Evolutionary conservation across 2,329 filamentous ascomycete species (phyloP).

Genomic region (Phialocephala subalpina): DNA sequence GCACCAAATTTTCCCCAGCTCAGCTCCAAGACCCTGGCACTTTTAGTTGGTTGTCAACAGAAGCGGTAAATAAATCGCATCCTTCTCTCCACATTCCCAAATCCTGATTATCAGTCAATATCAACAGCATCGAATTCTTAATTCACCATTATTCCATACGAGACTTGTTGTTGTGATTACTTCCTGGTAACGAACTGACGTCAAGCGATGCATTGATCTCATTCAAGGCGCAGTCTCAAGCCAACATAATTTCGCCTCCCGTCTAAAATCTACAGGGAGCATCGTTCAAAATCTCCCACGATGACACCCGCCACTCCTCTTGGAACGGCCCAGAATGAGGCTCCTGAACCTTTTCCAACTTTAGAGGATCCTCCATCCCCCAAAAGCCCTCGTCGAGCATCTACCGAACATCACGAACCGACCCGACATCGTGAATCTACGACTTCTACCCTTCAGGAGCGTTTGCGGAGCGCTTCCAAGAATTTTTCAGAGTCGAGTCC

Average conservation of each 20-base stretch:
- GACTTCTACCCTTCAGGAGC: slow-evolving; percentile 36
- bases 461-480: slow-evolving; percentile 42
- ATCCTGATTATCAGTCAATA: slow-evolving; percentile 7
- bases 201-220: slow-evolving; percentile 17
- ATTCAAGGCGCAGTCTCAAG: slow-evolving; percentile 10
- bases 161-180: not conserved
- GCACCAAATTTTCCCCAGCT: not conserved
- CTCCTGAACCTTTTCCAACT: slow-evolving; percentile 30
- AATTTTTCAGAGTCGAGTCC: slow-evolving; percentile 55
- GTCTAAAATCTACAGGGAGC: slow-evolving; percentile 7
- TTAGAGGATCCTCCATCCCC: slow-evolving; percentile 27
- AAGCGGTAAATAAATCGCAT: not conserved
- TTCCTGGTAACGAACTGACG: not conserved
- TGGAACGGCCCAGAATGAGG: slow-evolving; percentile 22
- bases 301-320: slow-evolving; percentile 18
- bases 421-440: slow-evolving; percentile 20
- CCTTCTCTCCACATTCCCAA: slow-evolving; percentile 2
- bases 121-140: not conserved
- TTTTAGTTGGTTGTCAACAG: slow-evolving; percentile 1
- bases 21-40: not conserved
- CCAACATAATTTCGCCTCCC: slow-evolving; percentile 15
- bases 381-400: slow-evolving; percentile 24
- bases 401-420: slow-evolving; percentile 22
- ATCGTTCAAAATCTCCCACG: not conserved
- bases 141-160: not conserved